These are phyloP conservation scores for Rubia peregrina DNA, from an alignment of 305 asterid species.

Conservation along the genomic window DNA sequence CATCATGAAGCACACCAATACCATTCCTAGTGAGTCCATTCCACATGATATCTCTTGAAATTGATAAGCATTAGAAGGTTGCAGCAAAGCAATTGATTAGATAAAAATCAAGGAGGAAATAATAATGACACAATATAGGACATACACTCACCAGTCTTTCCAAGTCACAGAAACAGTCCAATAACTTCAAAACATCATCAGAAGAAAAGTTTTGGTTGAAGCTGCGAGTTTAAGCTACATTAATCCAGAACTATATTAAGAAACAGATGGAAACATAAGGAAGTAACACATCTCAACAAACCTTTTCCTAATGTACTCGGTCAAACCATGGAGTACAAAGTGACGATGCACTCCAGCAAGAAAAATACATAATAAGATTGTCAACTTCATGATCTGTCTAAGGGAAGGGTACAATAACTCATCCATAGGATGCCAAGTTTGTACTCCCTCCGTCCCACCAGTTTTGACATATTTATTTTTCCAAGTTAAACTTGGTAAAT, in stretches of 20 bases:
- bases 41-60: too few species aligned
- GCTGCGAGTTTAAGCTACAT: constrained; percentile 30
- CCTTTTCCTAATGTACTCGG: constrained; percentile 49
- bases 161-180: constrained; percentile 83
- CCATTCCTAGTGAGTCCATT: too few species aligned
- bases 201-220: constrained; percentile 68
- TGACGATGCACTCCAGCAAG: constrained; percentile 79
- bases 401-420: not conserved
- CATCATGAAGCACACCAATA: too few species aligned
- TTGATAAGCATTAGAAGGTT: too few species aligned
- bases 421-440: not conserved
- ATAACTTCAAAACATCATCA: constrained; percentile 71
- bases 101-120: too few species aligned
- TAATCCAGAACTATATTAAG: not conserved
- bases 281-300: constrained; percentile 18
- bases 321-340: constrained; percentile 39
- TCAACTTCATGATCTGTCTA: not conserved
- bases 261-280: constrained; percentile 1
- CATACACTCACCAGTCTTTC: constrained; percentile 66
- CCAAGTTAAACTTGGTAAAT: too few species aligned
- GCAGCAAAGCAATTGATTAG: too few species aligned
- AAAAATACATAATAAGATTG: not conserved
- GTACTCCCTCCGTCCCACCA: too few species aligned
- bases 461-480: too few species aligned
- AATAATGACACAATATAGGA: not conserved